Conservation (phyloP, 768 basidiomycete genomes). For the Naganishia kalamii region DNA sequence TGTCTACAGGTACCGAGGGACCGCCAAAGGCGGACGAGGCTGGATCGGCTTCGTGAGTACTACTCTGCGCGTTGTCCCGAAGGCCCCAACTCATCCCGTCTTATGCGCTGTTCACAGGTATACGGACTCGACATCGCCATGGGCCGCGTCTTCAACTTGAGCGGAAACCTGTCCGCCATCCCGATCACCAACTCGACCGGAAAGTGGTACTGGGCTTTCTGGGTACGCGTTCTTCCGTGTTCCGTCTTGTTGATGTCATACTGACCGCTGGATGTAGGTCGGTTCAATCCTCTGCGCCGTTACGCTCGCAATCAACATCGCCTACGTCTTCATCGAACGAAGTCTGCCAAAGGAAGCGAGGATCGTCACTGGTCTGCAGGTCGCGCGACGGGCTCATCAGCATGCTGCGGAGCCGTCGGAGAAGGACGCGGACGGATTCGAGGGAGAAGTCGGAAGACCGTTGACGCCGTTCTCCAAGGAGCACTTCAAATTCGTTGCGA, state of each 20-base stretch:
- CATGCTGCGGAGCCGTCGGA: neutral
- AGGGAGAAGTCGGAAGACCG: neutral
- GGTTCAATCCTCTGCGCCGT: constrained; percentile 35
- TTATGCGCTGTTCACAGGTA: constrained; percentile 14
- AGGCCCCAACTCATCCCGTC: neutral
- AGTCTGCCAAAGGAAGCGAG: constrained; percentile 27
- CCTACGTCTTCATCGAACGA: constrained; percentile 37
- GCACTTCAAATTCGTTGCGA: constrained; percentile 12
- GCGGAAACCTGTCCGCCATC: constrained; percentile 34
- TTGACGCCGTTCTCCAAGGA: constrained; percentile 13
- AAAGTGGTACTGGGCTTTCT: constrained; percentile 44
- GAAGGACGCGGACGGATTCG: neutral
- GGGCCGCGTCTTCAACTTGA: constrained; percentile 32
- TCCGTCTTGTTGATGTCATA: neutral
- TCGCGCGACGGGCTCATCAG: neutral
- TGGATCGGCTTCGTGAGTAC: constrained; percentile 24
- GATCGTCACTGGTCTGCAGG: constrained; percentile 18
- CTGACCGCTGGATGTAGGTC: constrained; percentile 25
- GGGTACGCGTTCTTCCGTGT: constrained; percentile 18
- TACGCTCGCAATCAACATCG: constrained; percentile 32
- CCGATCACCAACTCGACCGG: constrained; percentile 41
- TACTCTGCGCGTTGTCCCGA: neutral
- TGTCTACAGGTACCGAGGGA: constrained; percentile 3
- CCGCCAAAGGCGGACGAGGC: constrained; percentile 15
- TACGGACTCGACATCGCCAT: constrained; percentile 43